Base-by-base conservation (phyloP, 1,139 yeast species). In the Zygoascus meyerae region DNA sequence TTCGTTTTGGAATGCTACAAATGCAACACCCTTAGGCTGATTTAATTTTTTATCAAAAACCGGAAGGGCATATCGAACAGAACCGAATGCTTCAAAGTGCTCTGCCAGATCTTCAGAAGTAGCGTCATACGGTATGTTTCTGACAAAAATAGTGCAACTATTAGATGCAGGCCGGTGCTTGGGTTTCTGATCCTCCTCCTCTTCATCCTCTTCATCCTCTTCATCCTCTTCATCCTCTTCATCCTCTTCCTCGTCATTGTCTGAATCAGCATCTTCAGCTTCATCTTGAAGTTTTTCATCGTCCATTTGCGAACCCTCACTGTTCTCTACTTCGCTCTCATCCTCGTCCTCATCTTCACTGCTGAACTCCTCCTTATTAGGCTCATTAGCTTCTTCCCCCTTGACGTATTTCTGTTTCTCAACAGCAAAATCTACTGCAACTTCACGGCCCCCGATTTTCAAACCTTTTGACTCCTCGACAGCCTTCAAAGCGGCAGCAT, bases 91-190 rank as follows among this genome's bases (percentile, higher is more conserved):
- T 49, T 73, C 68, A 61, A 92, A 92, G 62, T 92, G 97, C 47
- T 81, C 86, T 49, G 73, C 74, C 38, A 92, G 72, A 1, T 83
- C 66, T 49, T 89, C 97, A 44, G 77, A 77, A 32, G 95, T 89
- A 7, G 97, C 95, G 64, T 89, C 97, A 59, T 92, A 94, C 3
- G 98, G 97, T 42, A 94, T 80, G 61, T 92, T 92, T 63, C 97
- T 80, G 7, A 92, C 87, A 63, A 92, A 92, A 18, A 92, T 68
- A 0, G 70, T 67, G 9, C 56, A 58, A 2, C 57, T 49, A 40
- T 60, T 59, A 12, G 61, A 51, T 11, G 62, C 57, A 2, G 59
- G 52, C 28, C 52, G 47, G 64, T 38, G 64, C 67, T 40, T 63
- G n/a, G 34, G 64, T 7, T 60, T 67, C 28, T 63, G 69, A 21